Base-by-base conservation (phyloP, 2,329 filamentous ascomycete genomes). In the Sporothrix euskadiensis region DNA sequence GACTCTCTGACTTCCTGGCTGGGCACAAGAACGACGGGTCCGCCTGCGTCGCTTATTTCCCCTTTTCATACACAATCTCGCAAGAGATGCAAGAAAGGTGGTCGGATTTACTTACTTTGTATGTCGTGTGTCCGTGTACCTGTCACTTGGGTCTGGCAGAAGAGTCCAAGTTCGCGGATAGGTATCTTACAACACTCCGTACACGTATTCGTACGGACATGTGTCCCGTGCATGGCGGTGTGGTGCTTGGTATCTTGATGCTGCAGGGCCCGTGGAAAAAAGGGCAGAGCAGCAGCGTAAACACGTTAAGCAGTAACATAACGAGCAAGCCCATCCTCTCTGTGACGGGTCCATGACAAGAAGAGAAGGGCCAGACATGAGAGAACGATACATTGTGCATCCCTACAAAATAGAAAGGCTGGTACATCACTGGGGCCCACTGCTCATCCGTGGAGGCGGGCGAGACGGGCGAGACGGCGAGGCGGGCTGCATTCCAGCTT, bases 1-100 rank as follows among this genome's bases (percentile, higher is more conserved):
- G 35, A 35, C 35, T 35, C 2, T 35, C 26, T 35, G 35, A 35
- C 35, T 35, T 35, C 8, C 7, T 10, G 3, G 32, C 14, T 26
- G 30, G 54, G 26, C 26, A 26, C 56, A 30, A 59, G 10, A 8
- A 65, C 9, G 32, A 9, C 8, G n/a, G 9, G 30, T 26, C 52
- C 52, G n/a, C 8, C 2, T 3, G 22, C 30, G 59, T 41, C n/a
- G 59, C 59, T 65, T 35, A 65, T 44, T 65, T 65, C 35, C 59
- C 35, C n/a, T 26, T 65, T 65, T n/a, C 59, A 65, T 65, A 41
- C 59, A 26, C n/a, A 26, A 65, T 65, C 35, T 65, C 59, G 59
- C 35, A 44, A 9, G 35, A 65, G n/a, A 65, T 22, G n/a, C n/a
- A 22, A n/a, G 35, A 39, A n/a, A 30, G 22, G 19, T 26, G 35